Conservation (phyloP, 169 alveolate genomes). For the Pseudocohnilembus persalinus region DNA sequence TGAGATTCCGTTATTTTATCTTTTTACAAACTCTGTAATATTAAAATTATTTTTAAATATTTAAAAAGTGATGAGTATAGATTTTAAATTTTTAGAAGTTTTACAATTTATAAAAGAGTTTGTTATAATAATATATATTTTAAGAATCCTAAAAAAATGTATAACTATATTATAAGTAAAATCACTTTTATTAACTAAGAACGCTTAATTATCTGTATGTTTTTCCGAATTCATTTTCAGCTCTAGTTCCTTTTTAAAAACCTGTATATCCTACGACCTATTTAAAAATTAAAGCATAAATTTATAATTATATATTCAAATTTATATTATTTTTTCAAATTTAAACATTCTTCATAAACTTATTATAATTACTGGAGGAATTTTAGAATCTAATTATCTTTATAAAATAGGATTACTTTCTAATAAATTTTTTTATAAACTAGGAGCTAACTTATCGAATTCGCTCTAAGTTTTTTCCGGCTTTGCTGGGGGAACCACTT, state of each 20-base stretch:
- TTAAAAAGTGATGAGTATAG: too few species aligned
- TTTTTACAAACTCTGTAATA: too few species aligned
- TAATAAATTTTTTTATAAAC: background rate
- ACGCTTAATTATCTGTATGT: slow-evolving; percentile 36
- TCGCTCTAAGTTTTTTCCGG: background rate
- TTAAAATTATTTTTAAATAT: too few species aligned
- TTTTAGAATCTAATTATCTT: background rate
- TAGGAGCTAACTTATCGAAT: background rate
- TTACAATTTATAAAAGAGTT: too few species aligned
- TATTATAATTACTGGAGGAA: background rate
- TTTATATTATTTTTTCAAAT: background rate
- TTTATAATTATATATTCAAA: background rate
- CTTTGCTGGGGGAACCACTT: slow-evolving; percentile 29
- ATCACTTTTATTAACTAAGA: background rate
- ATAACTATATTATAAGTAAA: too few species aligned
- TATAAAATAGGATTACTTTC: background rate
- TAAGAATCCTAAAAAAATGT: too few species aligned
- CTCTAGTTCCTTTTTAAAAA: slow-evolving; percentile 36
- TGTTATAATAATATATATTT: too few species aligned
- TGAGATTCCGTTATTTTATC: too few species aligned
- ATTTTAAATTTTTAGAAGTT: too few species aligned
- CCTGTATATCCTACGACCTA: slow-evolving; percentile 49
- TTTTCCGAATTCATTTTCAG: slow-evolving; percentile 49
- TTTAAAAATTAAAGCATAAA: background rate
- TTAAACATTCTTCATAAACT: background rate